Percentiles rank a stretch among this genome's conserved stretches.
phyloP scores from a whole-genome alignment of 345 rosid species.

The Camelina neglecta region DNA sequence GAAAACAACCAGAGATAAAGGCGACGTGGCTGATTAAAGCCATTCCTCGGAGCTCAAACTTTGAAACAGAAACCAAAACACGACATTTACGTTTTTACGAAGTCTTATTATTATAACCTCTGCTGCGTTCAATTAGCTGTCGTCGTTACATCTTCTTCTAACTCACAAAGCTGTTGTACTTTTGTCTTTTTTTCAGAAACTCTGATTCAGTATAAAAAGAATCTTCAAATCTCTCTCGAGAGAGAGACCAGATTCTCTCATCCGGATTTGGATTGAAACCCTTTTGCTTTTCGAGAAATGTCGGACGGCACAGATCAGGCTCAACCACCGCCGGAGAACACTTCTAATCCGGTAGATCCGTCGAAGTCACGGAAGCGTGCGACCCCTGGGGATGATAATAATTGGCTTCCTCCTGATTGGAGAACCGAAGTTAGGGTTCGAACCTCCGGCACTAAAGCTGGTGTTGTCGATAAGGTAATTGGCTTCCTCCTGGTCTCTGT shows the following conservation, averaged over 20 bases:
- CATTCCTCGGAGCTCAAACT: neutral
- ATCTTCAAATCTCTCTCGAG: neutral
- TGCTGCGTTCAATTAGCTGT: neutral
- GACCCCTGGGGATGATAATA: slow-evolving; percentile 38
- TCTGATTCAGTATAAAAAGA: neutral
- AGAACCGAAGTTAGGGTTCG: slow-evolving; percentile 63
- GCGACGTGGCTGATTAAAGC: neutral
- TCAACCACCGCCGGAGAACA: slow-evolving; percentile 25
- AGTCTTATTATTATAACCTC: neutral
- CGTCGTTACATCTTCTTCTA: neutral
- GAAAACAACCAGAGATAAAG: neutral
- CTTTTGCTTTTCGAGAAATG: neutral
- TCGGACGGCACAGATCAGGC: slow-evolving; percentile 32
- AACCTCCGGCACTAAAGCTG: slow-evolving; percentile 73
- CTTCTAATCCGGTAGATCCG: slow-evolving; percentile 12
- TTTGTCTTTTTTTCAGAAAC: neutral
- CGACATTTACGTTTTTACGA: neutral
- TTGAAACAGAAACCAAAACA: neutral
- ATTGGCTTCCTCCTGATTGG: slow-evolving; percentile 80
- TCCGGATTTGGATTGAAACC: neutral
- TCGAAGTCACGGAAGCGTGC: slow-evolving; percentile 37
- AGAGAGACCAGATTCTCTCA: neutral
- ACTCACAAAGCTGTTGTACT: neutral
- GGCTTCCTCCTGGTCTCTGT: neutral
- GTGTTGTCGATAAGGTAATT: slow-evolving; percentile 69